phyloP scores from a whole-genome alignment of 805 yeast species.

The Helenozyma baotianmanensis region DNA sequence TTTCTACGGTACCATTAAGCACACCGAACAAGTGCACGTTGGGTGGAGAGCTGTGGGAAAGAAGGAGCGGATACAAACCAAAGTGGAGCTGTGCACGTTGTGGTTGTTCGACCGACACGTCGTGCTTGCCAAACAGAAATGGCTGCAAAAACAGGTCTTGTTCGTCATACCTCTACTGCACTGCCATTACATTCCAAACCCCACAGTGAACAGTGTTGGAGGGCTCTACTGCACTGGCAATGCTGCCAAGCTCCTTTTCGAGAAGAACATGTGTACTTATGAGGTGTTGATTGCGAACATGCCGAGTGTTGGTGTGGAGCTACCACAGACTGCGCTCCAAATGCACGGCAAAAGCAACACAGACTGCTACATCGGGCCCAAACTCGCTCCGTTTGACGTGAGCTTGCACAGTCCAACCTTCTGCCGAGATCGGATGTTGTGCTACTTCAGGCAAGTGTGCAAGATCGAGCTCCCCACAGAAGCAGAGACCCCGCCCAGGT shows the following conservation, averaged over 20 bases:
- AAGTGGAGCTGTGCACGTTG: neutral
- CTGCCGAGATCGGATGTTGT: neutral
- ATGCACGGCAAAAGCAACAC: neutral
- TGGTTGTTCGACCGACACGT: conserved; percentile 6
- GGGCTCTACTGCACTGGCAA: conserved; percentile 4
- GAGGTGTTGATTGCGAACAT: conserved; percentile 7
- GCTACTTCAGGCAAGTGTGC: conserved; percentile 7
- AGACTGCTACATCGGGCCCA: conserved; percentile 6
- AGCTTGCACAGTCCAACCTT: neutral
- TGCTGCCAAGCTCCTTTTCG: conserved; percentile 6
- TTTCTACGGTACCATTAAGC: too few species aligned
- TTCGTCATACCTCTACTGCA: conserved; percentile 5
- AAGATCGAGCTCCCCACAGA: too few species aligned
- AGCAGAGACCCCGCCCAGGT: too few species aligned
- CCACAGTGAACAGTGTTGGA: conserved; percentile 1
- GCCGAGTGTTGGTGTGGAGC: too few species aligned
- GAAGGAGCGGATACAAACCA: too few species aligned
- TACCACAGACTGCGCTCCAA: too few species aligned
- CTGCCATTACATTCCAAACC: conserved; percentile 3
- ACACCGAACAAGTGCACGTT: too few species aligned
- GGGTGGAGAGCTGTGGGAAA: neutral
- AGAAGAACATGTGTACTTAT: conserved; percentile 4
- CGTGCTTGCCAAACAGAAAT: conserved; percentile 3
- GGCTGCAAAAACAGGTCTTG: conserved; percentile 1
- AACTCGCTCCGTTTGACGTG: conserved; percentile 6